Percentiles rank a stretch among this genome's conserved stretches.
phyloP scores from a whole-genome alignment of 208 protist species.

The Tritrichomonas foetus region DNA sequence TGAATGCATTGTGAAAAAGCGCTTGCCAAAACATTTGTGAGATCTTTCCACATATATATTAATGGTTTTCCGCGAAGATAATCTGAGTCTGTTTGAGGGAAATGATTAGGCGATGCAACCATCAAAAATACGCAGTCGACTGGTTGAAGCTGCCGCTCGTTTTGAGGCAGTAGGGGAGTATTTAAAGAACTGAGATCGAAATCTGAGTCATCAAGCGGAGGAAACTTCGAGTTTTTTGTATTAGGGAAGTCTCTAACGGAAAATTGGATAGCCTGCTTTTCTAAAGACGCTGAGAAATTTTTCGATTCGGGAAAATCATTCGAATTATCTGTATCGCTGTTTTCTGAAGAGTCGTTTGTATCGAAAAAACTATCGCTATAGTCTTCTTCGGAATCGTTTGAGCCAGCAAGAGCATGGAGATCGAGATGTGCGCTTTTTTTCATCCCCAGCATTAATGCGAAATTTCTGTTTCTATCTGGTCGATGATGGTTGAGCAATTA shows the following conservation, averaged over 20 bases:
- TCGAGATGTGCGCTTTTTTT: too few species aligned
- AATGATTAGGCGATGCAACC: background rate
- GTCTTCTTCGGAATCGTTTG: too few species aligned
- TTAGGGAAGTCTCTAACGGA: background rate
- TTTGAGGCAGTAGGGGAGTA: background rate
- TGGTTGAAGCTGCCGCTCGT: background rate
- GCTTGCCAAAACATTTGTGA: background rate
- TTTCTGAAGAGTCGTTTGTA: too few species aligned
- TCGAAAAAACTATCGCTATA: too few species aligned
- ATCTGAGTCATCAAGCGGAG: background rate
- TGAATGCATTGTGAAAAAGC: background rate
- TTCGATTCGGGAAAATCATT: too few species aligned
- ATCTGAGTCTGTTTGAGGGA: background rate
- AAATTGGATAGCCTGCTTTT: background rate
- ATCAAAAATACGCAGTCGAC: background rate
- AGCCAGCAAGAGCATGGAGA: too few species aligned
- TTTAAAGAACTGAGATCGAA: background rate
- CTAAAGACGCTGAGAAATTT: background rate
- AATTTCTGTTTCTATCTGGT: too few species aligned
- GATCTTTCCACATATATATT: slow-evolving; percentile 19
- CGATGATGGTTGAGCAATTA: too few species aligned
- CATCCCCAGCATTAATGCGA: too few species aligned
- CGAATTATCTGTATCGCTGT: too few species aligned
- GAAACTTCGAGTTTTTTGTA: background rate
- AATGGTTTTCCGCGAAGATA: background rate